phyloP scores from a whole-genome alignment of 495 filamentous ascomycete species.

The Annulohypoxylon maeteangense region DNA sequence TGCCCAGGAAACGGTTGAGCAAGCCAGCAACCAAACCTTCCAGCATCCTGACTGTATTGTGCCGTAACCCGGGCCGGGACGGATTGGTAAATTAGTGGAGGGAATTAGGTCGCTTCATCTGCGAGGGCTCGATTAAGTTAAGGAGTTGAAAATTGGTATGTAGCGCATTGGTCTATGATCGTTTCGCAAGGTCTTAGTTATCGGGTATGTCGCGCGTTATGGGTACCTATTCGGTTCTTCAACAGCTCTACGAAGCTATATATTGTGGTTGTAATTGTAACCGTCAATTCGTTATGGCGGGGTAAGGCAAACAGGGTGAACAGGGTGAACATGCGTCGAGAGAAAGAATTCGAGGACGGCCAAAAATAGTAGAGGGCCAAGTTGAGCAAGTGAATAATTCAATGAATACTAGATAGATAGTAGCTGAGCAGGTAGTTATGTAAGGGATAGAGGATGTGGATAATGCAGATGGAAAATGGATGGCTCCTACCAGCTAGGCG shows the following conservation, averaged over 20 bases:
- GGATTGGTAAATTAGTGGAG: slow-evolving; percentile 42
- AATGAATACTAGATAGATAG: background rate
- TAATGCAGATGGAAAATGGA: too few species aligned
- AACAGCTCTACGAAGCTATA: background rate
- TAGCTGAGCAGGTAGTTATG: background rate
- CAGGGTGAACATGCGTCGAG: slow-evolving; percentile 2
- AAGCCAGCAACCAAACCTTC: slow-evolving; percentile 83
- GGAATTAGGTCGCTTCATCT: slow-evolving; percentile 48
- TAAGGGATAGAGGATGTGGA: background rate
- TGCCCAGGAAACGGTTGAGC: slow-evolving; percentile 98
- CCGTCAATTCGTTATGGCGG: slow-evolving; percentile 2
- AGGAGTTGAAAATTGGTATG: background rate
- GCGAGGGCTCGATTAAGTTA: slow-evolving; percentile 19
- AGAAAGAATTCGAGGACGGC: slow-evolving; percentile 12
- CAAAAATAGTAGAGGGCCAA: background rate
- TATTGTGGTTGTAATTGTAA: background rate
- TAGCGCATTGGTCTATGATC: background rate
- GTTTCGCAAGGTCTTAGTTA: background rate
- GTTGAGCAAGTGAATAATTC: background rate
- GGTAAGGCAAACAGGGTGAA: background rate
- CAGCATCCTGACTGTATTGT: slow-evolving; percentile 61
- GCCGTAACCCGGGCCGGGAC: slow-evolving; percentile 67
- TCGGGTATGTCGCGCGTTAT: background rate
- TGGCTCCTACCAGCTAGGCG: too few species aligned
- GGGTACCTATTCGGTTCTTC: background rate